phyloP scores from a whole-genome alignment of 495 filamentous ascomycete genomes.

The Penicillium parvum region DNA sequence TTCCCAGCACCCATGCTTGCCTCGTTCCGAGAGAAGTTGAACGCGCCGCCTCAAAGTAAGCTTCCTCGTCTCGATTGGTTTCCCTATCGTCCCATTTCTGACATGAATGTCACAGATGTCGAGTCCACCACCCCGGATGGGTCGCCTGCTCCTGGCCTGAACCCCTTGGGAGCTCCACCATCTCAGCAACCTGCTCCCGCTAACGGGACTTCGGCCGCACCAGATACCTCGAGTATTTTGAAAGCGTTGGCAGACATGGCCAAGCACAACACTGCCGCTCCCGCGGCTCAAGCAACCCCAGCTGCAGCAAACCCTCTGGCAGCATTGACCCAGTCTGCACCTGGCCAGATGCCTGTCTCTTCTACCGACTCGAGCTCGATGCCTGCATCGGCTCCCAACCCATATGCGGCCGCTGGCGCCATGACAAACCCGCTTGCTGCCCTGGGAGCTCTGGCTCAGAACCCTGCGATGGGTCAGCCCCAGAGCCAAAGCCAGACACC shows the following conservation, averaged over 20 bases:
- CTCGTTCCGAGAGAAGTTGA: constrained; percentile 81
- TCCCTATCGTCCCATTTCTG: constrained; percentile 5
- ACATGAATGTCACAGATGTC: constrained; percentile 40
- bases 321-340: constrained; percentile 50
- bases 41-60: constrained; percentile 61
- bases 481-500: constrained; percentile 42
- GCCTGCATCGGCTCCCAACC: constrained; percentile 45
- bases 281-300: constrained; percentile 47
- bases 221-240: constrained; percentile 69
- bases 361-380: constrained; percentile 44
- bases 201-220: constrained; percentile 38
- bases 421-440: constrained; percentile 49
- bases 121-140: constrained; percentile 78
- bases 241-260: constrained; percentile 82
- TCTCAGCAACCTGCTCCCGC: constrained; percentile 1
- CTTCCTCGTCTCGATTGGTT: neutral
- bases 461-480: constrained; percentile 45
- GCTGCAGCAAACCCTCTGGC: constrained; percentile 50
- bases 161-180: constrained; percentile 22
- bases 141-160: constrained; percentile 62
- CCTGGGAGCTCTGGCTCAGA: constrained; percentile 34
- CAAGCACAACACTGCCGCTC: constrained; percentile 67
- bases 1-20: constrained; percentile 80
- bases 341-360: constrained; percentile 36
- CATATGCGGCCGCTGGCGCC: constrained; percentile 48